phyloP scores from a whole-genome alignment of 2,329 filamentous ascomycete genomes.

The Corinectria fuckeliana region DNA sequence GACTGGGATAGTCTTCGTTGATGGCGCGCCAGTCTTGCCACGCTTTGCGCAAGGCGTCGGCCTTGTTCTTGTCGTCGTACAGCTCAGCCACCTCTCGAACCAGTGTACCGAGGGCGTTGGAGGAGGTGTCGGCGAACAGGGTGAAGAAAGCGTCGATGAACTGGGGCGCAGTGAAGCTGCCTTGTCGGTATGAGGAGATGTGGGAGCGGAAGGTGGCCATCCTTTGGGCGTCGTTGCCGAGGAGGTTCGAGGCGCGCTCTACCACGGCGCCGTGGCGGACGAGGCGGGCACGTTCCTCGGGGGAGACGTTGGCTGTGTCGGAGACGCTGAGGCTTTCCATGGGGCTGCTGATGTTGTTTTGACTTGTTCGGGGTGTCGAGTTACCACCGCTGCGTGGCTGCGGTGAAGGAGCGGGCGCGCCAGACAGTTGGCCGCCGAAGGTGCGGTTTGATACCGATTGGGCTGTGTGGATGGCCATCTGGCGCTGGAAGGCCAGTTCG shows the following conservation, averaged over 20 bases:
- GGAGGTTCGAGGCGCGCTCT: conserved; percentile 81
- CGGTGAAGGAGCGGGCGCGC: conserved; percentile 35
- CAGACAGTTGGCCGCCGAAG: conserved; percentile 83
- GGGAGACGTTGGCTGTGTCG: conserved; percentile 62
- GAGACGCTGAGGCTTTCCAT: conserved; percentile 60
- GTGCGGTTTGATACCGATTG: conserved; percentile 80
- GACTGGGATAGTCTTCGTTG: conserved; percentile 91
- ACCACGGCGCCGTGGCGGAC: conserved; percentile 84
- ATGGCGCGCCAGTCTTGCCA: conserved; percentile 97
- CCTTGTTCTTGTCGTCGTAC: conserved; percentile 82
- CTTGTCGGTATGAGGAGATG: conserved; percentile 79
- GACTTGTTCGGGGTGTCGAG: conserved; percentile 31
- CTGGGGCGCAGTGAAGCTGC: conserved; percentile 72
- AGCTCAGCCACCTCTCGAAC: conserved; percentile 92
- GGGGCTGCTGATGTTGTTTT: conserved; percentile 39
- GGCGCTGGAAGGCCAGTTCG: conserved; percentile 88
- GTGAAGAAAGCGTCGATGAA: conserved; percentile 89
- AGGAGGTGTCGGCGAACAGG: conserved; percentile 79
- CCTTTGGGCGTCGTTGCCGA: conserved; percentile 78
- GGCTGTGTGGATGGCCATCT: conserved; percentile 88
- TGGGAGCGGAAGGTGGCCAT: conserved; percentile 78
- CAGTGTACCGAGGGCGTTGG: conserved; percentile 83
- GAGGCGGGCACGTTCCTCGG: conserved; percentile 81
- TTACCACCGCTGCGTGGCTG: conserved; percentile 24
- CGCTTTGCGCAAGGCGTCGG: conserved; percentile 75